Conservation (phyloP, 2,329 filamentous ascomycete genomes). For the Pseudopithomyces maydicus region DNA sequence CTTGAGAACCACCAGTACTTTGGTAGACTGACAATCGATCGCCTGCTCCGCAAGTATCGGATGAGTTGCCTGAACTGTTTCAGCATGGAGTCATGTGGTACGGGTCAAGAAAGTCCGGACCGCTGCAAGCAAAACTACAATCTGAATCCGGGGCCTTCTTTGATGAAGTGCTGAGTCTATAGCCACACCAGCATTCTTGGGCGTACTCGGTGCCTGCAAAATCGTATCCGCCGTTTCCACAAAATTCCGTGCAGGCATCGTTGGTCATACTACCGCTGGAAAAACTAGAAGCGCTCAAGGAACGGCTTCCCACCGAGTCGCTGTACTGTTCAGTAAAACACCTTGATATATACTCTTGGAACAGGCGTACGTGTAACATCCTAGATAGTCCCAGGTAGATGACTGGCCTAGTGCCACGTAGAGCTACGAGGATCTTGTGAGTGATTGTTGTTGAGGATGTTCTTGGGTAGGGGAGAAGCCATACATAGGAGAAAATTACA, state of each 20-base stretch:
- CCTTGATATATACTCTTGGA: no score
- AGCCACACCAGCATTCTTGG: conserved; percentile 14
- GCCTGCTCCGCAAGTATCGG: conserved; percentile 20
- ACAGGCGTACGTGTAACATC: conserved; percentile 35
- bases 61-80: conserved; percentile 11
- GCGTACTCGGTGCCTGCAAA: conserved; percentile 21
- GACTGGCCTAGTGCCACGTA: conserved; percentile 6
- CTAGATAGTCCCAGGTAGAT: conserved; percentile 28
- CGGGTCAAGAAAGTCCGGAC: conserved; percentile 3
- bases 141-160: neutral
- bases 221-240: conserved; percentile 9
- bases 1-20: conserved; percentile 5
- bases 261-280: conserved; percentile 16
- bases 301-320: conserved; percentile 10
- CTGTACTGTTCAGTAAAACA: conserved; percentile 8
- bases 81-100: neutral
- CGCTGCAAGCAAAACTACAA: conserved; percentile 17
- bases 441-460: neutral
- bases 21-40: conserved; percentile 22
- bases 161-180: neutral
- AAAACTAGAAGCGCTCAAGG: conserved; percentile 2
- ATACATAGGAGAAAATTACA: conserved; percentile 17
- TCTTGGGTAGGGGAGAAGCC: conserved; percentile 3
- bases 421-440: conserved; percentile 13
- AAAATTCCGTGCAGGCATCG: conserved; percentile 17